Base-by-base conservation (phyloP, 805 yeast genomes). In the Candida sithepensis region DNA sequence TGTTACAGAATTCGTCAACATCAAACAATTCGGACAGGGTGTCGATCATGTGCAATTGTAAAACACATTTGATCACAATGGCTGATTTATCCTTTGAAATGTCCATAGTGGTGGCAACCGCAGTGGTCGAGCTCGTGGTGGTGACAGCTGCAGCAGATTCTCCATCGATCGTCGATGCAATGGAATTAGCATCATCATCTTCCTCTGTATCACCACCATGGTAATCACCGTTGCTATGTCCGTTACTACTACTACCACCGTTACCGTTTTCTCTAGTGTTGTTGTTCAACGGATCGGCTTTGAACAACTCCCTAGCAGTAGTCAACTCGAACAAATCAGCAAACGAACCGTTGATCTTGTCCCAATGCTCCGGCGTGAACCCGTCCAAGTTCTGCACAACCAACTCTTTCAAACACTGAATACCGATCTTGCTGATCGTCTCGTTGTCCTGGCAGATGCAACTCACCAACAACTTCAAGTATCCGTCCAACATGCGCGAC, bases 381-480 rank as follows among this genome's bases (percentile, higher is more conserved):
- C 80, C 81, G 8, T 66, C 56, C 54, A 83, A 78, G 61, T 94
- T 95, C 53, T 85, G 85, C n/a, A 83, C 68, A 48, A 94, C 76
- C 51, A 94, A 72, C 54, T 84, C 86, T 55, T 86, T 85, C 49
- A 94, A 74, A 64, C 99, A 91, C 8, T 92, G 81, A 59, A 95
- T 79, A 30, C 99, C 99, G 54, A 92, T 92, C 58, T 96, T 77
- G 0, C 97, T 95, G 58, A 95, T 90, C 0, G 98, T 91, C 60
- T 94, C 99, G 64, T 94, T 92, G 58, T 91, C 97, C 66, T 94
- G 99, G 58, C 96, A 89, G 43, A 94, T 88, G 67, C 99, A 94
- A 5, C 92, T 84, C 2, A 83, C 82, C 47, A 94, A 68, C 44
- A 95, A 73, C 18, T 81, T 81, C 65, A 95, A 73, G 63, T 86